phyloP scores from a whole-genome alignment of 257 asterid genomes.

The Solanum virginianum region DNA sequence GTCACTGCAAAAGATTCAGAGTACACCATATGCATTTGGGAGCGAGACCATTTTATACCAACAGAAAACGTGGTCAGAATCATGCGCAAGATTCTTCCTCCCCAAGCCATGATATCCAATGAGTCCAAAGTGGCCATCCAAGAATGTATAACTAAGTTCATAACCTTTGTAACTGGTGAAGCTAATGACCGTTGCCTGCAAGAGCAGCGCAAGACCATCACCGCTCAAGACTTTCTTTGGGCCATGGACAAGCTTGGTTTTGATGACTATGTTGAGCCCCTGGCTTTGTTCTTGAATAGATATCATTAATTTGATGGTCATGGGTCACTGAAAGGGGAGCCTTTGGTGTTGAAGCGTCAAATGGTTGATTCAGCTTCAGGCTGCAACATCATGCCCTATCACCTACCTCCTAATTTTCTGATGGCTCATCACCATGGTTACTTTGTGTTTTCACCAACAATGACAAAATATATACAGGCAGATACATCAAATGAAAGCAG shows the following conservation, averaged over 20 bases:
- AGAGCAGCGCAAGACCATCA: constrained; percentile 94
- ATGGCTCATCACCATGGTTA: neutral
- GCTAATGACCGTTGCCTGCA: constrained; percentile 91
- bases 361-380: neutral
- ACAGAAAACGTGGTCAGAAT: too few relatives aligned
- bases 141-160: constrained; percentile 40
- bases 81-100: too few relatives aligned
- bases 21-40: too few relatives aligned
- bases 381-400: constrained; percentile 10
- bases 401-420: constrained; percentile 6
- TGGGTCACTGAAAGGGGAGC: too few relatives aligned
- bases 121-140: too few relatives aligned
- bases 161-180: constrained; percentile 87
- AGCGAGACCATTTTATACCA: too few relatives aligned
- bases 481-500: constrained; percentile 34
- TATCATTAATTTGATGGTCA: too few relatives aligned
- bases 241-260: constrained; percentile 97
- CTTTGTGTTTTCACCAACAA: neutral
- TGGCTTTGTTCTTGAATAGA: too few relatives aligned
- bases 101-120: too few relatives aligned
- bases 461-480: constrained; percentile 32
- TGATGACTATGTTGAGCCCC: neutral
- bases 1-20: too few relatives aligned
- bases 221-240: constrained; percentile 92
- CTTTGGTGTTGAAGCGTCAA: too few relatives aligned